Evolutionary conservation across 2,329 filamentous ascomycete genomes (phyloP).

Genomic region (Bipolaris gigantea): DNA sequence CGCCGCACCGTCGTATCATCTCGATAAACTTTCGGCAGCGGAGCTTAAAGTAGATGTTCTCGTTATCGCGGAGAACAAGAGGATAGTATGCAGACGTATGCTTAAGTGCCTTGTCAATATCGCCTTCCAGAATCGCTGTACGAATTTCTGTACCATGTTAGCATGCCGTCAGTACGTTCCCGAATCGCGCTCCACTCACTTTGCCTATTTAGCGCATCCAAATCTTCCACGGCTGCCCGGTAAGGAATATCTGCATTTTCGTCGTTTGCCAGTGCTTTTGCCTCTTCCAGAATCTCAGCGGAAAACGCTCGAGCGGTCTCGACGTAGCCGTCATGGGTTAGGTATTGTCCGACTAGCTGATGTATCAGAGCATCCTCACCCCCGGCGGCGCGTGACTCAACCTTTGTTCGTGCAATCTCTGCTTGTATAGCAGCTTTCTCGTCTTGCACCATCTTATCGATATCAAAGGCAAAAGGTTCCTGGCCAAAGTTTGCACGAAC

Average conservation of each 20-base stretch:
- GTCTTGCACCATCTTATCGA: constrained; percentile 72
- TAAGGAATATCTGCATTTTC: constrained; percentile 52
- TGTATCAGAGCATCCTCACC: constrained; percentile 80
- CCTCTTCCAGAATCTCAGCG: constrained; percentile 75
- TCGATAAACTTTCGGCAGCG: constrained; percentile 93
- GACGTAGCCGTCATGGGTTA: constrained; percentile 93
- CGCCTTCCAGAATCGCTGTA: constrained; percentile 82
- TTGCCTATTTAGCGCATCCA: constrained; percentile 84
- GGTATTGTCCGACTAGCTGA: constrained; percentile 80
- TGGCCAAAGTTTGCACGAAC: constrained; percentile 65
- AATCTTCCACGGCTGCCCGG: constrained; percentile 74
- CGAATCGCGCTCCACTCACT: constrained; percentile 55
- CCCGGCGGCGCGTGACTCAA: constrained; percentile 41
- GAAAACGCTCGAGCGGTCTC: constrained; percentile 90
- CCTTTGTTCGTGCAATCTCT: constrained; percentile 33
- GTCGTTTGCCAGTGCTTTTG: constrained; percentile 66
- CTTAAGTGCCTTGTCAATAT: constrained; percentile 88
- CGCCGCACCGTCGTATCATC: constrained; percentile 60
- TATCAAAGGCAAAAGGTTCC: constrained; percentile 84
- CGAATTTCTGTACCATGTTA: constrained; percentile 69
- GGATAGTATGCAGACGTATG: constrained; percentile 78
- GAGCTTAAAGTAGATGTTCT: constrained; percentile 83
- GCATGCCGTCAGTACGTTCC: neutral
- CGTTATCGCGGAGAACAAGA: constrained; percentile 75
- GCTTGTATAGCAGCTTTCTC: constrained; percentile 42